A percentile compares a stretch with the other conserved stretches of the same genome.
Evolutionary conservation across 306 rosid species (phyloP).

Genomic region (Gastrolobium bilobum): DNA sequence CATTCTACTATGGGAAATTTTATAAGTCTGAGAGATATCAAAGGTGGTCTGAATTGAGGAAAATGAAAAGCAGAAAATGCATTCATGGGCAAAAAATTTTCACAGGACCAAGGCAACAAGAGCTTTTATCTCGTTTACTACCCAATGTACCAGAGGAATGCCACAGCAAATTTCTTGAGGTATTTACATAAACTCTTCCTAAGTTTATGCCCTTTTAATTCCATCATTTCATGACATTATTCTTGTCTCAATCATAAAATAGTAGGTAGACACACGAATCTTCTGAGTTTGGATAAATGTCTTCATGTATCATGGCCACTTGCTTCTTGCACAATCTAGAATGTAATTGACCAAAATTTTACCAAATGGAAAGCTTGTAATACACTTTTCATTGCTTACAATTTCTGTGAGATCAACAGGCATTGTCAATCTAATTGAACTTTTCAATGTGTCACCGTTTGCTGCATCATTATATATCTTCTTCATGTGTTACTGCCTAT

Average conservation of each 20-base stretch:
- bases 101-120: constrained; percentile 64
- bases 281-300: too few relatives aligned
- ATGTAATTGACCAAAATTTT: too few relatives aligned
- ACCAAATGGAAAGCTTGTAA: not conserved
- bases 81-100: constrained; percentile 63
- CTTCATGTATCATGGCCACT: not conserved
- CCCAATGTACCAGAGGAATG: constrained; percentile 53
- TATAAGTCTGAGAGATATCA: constrained; percentile 56
- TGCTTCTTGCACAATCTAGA: not conserved
- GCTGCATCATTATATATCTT: not conserved
- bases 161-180: constrained; percentile 57
- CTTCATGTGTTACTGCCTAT: not conserved
- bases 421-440: not conserved
- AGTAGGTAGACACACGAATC: not conserved
- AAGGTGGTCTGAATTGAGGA: constrained; percentile 64
- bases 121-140: constrained; percentile 68
- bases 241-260: too few relatives aligned
- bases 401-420: not conserved
- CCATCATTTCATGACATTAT: not conserved
- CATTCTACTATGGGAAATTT: constrained; percentile 73
- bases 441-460: not conserved
- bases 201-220: not conserved
- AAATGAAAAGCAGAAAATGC: constrained; percentile 52
- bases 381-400: not conserved
- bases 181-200: constrained; percentile 36